phyloP scores from a whole-genome alignment of 2,329 filamentous ascomycete species.

The Venturia effusa region DNA sequence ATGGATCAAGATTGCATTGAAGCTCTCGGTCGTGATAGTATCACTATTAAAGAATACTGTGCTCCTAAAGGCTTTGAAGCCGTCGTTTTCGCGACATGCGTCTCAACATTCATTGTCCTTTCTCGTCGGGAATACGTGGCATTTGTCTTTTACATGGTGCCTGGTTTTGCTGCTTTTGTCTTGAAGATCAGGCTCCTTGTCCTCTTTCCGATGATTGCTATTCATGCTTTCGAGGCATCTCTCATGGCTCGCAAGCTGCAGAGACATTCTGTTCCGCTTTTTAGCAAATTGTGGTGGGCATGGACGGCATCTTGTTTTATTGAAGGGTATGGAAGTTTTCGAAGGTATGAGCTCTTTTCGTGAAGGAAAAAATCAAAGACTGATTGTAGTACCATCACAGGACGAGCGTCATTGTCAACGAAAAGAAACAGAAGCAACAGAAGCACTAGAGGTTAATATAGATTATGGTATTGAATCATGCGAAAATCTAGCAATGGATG shows the following conservation, averaged over 20 bases:
- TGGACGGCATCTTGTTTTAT: conserved; percentile 43
- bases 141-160: conserved; percentile 31
- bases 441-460: neutral
- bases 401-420: neutral
- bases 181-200: conserved; percentile 43
- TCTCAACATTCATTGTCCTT: conserved; percentile 22
- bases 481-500: neutral
- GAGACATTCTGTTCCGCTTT: conserved; percentile 40
- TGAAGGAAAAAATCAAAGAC: neutral
- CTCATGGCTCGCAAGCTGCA: conserved; percentile 37
- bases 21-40: conserved; percentile 49
- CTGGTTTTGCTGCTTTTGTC: conserved; percentile 47
- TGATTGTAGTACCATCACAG: neutral
- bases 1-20: conserved; percentile 55
- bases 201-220: conserved; percentile 37
- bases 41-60: conserved; percentile 42
- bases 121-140: conserved; percentile 23
- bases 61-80: conserved; percentile 40
- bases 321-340: conserved; percentile 40
- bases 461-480: neutral
- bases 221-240: conserved; percentile 56
- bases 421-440: neutral
- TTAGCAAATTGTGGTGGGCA: conserved; percentile 39
- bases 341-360: conserved; percentile 21
- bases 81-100: conserved; percentile 40